These are phyloP conservation scores for Phytopythium boreale DNA, from an alignment of 352 stramenopile genomes.

Conservation along the genomic window DNA sequence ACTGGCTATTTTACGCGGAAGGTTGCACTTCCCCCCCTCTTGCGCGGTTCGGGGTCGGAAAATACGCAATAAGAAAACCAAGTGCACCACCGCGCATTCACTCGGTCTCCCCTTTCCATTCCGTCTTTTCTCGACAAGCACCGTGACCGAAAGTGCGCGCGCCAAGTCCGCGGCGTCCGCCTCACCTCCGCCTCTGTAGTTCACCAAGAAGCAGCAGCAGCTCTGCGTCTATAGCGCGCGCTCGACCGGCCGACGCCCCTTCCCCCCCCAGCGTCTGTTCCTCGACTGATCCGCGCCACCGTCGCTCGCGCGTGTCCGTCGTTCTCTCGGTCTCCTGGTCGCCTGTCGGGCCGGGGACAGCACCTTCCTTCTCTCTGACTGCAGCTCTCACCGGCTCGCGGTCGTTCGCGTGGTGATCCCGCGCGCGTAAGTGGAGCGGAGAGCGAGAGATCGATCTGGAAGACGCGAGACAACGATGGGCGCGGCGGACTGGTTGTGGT, in stretches of 20 bases:
- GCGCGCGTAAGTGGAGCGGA: neutral
- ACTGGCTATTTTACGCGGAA: slow-evolving; percentile 3
- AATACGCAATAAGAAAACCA: neutral
- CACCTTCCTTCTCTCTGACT: neutral
- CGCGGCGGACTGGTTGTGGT: slow-evolving; percentile 31
- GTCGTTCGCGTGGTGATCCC: neutral
- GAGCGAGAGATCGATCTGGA: slow-evolving; percentile 17
- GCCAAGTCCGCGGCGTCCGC: neutral
- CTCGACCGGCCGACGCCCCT: neutral
- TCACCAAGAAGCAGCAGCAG: neutral
- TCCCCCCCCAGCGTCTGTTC: neutral
- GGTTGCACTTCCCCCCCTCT: slow-evolving; percentile 3
- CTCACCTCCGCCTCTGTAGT: too few relatives aligned
- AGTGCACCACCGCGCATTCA: neutral
- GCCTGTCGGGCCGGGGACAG: neutral
- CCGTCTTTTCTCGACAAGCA: neutral
- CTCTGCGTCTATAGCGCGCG: neutral
- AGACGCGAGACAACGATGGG: slow-evolving; percentile 31
- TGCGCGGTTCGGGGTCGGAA: neutral
- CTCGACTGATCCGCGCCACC: neutral
- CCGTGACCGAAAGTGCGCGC: neutral
- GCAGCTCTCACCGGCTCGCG: neutral
- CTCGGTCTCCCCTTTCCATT: neutral
- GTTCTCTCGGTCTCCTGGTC: neutral
- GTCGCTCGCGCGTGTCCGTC: neutral